These are phyloP conservation scores for Coemansia furcata DNA, from an alignment of 192 early-diverging fungal species.

Conservation along the genomic window DNA sequence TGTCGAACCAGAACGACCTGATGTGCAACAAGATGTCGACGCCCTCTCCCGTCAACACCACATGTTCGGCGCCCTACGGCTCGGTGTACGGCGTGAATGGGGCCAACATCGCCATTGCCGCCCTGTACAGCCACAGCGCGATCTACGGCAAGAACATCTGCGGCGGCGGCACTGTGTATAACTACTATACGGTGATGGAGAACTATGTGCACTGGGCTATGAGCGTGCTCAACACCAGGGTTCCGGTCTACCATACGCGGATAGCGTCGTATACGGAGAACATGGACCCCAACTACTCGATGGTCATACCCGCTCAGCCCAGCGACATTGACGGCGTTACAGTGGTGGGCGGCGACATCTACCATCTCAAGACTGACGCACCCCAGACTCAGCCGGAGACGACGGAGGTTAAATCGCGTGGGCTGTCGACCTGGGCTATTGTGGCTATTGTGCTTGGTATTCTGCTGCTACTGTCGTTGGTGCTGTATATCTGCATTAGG, in stretches of 20 bases:
- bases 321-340: background rate
- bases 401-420: background rate
- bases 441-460: slow-evolving; percentile 13
- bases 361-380: slow-evolving; percentile 2
- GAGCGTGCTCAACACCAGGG: slow-evolving; percentile 21
- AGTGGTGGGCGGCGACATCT: slow-evolving; percentile 34
- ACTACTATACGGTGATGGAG: slow-evolving; percentile 40
- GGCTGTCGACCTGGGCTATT: slow-evolving; percentile 5
- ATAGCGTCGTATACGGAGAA: slow-evolving; percentile 34
- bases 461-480: slow-evolving; percentile 11
- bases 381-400: background rate
- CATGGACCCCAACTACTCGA: slow-evolving; percentile 29
- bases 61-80: slow-evolving; percentile 29
- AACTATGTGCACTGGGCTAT: slow-evolving; percentile 46
- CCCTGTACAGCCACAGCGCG: slow-evolving; percentile 46
- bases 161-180: slow-evolving; percentile 13
- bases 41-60: slow-evolving; percentile 15
- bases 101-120: slow-evolving; percentile 29
- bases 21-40: slow-evolving; percentile 32
- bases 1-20: slow-evolving; percentile 26
- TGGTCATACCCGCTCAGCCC: slow-evolving; percentile 15
- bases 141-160: slow-evolving; percentile 10
- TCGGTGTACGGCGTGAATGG: slow-evolving; percentile 28
- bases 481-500: slow-evolving; percentile 7
- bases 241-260: slow-evolving; percentile 29